Conservation (phyloP, 148 eudicot genomes). For the Fallopia convolvulus region DNA sequence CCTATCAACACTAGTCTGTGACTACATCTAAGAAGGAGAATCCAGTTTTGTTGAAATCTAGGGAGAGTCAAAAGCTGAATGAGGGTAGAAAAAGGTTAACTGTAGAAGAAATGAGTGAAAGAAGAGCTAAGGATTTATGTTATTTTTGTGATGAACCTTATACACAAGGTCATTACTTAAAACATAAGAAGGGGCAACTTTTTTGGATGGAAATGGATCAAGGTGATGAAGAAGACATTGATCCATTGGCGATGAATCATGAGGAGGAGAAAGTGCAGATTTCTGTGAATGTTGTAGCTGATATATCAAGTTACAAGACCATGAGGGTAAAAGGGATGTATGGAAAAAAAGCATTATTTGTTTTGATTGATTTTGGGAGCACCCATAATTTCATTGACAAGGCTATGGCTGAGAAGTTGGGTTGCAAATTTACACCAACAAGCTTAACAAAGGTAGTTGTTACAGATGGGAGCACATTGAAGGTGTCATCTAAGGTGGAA, state of each 20-base stretch:
- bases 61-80: neutral
- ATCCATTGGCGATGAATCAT: neutral
- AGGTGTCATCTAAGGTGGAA: neutral
- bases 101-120: neutral
- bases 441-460: neutral
- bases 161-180: neutral
- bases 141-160: constrained; percentile 10
- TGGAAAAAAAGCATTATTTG: neutral
- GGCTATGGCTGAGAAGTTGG: neutral
- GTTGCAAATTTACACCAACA: neutral
- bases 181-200: neutral
- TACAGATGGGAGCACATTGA: neutral
- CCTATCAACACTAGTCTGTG: too few relatives aligned
- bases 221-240: neutral
- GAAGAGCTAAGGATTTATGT: neutral
- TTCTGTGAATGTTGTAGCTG: neutral
- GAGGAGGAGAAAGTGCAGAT: neutral
- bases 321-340: constrained; percentile 5
- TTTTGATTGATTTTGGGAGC: constrained; percentile 12
- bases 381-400: constrained; percentile 13
- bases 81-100: too few relatives aligned
- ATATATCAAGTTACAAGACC: neutral
- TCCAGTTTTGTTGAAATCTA: neutral
- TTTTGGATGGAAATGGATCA: neutral
- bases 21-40: neutral